These are phyloP conservation scores for Amoeboaphelidium occidentale DNA, from an alignment of 371 early-diverging fungal species.

Conservation along the genomic window DNA sequence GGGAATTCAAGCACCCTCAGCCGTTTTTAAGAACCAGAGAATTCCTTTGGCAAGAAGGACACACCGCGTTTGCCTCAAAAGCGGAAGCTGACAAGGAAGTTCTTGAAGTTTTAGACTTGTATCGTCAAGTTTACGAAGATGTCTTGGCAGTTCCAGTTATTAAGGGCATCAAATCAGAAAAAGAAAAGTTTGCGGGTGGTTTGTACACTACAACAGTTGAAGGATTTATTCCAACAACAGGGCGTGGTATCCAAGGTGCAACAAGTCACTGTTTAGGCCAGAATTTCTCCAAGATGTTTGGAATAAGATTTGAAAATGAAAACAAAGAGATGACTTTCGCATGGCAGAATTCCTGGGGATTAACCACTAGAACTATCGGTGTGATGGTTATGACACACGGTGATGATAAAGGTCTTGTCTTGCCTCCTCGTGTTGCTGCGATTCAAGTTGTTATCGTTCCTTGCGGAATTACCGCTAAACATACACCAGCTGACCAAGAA, in stretches of 20 bases:
- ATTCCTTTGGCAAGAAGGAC: conserved; percentile 99
- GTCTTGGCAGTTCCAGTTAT: conserved; percentile 96
- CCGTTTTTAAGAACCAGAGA: conserved; percentile 98
- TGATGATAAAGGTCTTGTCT: conserved; percentile 94
- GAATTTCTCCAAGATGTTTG: conserved; percentile 99
- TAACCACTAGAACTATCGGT: conserved; percentile 98
- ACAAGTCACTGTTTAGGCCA: conserved; percentile 98
- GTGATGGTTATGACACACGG: conserved; percentile 97
- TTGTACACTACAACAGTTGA: conserved; percentile 96
- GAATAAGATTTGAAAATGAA: conserved; percentile 48
- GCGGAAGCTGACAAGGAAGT: conserved; percentile 85
- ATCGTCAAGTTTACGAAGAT: conserved; percentile 90
- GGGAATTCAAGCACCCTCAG: conserved; percentile 99
- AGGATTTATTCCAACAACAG: conserved; percentile 93
- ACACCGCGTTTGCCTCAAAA: conserved; percentile 87
- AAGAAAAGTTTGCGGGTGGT: conserved; percentile 99
- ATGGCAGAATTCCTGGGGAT: conserved; percentile 99
- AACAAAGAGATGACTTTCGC: conserved; percentile 40
- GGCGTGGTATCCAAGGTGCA: conserved; percentile 98
- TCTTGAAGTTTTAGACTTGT: conserved; percentile 73
- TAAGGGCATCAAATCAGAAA: conserved; percentile 95
- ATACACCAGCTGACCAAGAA: conserved; percentile 38
- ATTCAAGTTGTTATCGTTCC: conserved; percentile 89
- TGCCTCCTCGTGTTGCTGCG: conserved; percentile 90
- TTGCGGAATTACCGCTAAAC: conserved; percentile 80